Evolutionary conservation across 768 basidiomycete species (phyloP).

Genomic region (Clitopilus passeckerianus): DNA sequence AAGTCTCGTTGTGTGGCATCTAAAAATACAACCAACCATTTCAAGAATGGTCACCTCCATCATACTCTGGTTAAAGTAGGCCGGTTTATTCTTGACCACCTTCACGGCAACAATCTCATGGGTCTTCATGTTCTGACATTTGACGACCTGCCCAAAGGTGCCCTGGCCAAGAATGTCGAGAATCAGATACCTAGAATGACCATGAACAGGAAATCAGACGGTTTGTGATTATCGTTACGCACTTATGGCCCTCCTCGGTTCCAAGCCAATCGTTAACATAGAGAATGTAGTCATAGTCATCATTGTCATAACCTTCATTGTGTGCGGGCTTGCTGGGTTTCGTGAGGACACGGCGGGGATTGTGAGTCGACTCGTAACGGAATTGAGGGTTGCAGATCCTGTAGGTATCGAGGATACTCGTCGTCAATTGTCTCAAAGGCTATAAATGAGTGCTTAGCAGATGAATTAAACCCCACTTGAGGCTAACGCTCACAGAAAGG

Average conservation of each 20-base stretch:
- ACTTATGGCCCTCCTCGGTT: constrained; percentile 94
- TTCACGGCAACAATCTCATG: constrained; percentile 99
- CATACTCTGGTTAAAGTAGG: constrained; percentile 99
- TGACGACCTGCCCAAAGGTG: constrained; percentile 98
- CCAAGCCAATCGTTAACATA: constrained; percentile 99
- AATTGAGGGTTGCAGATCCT: constrained; percentile 93
- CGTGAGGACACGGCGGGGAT: constrained; percentile 93
- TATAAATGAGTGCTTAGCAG: constrained; percentile 16
- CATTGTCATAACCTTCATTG: constrained; percentile 98
- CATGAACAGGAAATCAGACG: constrained; percentile 5
- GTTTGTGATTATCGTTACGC: constrained; percentile 20
- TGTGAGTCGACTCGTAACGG: constrained; percentile 91
- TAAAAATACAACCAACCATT: constrained; percentile 52
- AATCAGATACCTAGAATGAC: constrained; percentile 74
- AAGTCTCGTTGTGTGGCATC: constrained; percentile 2
- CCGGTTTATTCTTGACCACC: constrained; percentile 99
- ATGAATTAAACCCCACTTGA: background rate
- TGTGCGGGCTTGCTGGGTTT: constrained; percentile 95
- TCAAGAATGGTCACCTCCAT: constrained; percentile 99
- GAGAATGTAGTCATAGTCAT: constrained; percentile 98
- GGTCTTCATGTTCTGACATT: constrained; percentile 99
- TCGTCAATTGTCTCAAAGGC: constrained; percentile 72
- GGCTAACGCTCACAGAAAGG: constrained; percentile 63
- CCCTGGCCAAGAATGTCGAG: constrained; percentile 98
- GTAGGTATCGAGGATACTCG: constrained; percentile 85